Evolutionary conservation across 768 basidiomycete genomes (phyloP).

Genomic region (Amyloporia xantha): DNA sequence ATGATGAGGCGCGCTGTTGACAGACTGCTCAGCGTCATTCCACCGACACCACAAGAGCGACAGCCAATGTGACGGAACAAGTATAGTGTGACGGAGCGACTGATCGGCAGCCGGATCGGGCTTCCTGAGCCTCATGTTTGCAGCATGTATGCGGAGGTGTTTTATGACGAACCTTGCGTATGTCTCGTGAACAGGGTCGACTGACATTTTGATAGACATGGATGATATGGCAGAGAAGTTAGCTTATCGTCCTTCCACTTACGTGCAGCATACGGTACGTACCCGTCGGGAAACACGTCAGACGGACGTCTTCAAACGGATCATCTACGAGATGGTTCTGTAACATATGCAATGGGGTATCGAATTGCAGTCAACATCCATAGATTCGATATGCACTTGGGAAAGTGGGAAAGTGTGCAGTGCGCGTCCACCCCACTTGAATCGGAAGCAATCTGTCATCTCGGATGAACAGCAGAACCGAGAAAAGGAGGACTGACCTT

Average conservation of each 20-base stretch:
- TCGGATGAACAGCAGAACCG: not conserved
- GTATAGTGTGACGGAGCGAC: not conserved
- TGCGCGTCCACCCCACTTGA: too few relatives aligned
- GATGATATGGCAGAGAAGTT: not conserved
- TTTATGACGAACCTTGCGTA: not conserved
- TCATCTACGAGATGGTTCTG: too few relatives aligned
- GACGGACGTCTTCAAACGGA: too few relatives aligned
- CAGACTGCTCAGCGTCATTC: too few relatives aligned
- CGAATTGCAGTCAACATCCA: too few relatives aligned
- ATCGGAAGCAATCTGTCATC: not conserved
- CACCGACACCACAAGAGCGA: not conserved
- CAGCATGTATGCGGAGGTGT: slow-evolving; percentile 3
- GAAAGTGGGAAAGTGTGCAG: too few relatives aligned
- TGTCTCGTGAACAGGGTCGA: not conserved
- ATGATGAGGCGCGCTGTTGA: too few relatives aligned
- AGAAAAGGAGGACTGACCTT: not conserved
- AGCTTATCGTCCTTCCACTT: not conserved
- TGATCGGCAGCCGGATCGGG: slow-evolving; percentile 8
- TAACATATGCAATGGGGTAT: too few relatives aligned
- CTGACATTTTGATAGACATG: not conserved
- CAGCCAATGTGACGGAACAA: not conserved
- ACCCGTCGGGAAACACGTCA: too few relatives aligned
- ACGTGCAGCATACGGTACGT: not conserved
- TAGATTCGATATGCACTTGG: too few relatives aligned
- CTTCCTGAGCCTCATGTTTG: slow-evolving; percentile 6